These are phyloP conservation scores for Beauveria sp. DNA, from an alignment of 2,329 filamentous ascomycete genomes.

Conservation along the genomic window DNA sequence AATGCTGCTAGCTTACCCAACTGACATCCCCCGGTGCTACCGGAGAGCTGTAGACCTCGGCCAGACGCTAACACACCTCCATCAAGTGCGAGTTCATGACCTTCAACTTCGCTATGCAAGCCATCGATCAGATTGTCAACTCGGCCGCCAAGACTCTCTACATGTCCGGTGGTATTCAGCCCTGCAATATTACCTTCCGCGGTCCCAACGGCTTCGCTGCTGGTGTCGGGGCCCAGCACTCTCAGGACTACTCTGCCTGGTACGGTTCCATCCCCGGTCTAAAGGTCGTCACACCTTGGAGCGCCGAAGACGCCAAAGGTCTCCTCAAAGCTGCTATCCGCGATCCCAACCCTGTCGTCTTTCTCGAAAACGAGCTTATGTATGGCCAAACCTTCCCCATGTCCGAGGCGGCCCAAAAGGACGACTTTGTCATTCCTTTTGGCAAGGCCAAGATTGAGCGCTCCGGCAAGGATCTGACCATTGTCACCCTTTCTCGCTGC, in stretches of 20 bases:
- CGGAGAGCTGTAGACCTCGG: not conserved
- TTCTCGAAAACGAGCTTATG: constrained; percentile 82
- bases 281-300: constrained; percentile 96
- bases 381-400: constrained; percentile 95
- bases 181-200: constrained; percentile 99
- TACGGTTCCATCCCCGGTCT: constrained; percentile 96
- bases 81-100: constrained; percentile 97
- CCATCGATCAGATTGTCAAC: constrained; percentile 99
- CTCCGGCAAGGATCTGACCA: constrained; percentile 88
- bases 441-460: constrained; percentile 99
- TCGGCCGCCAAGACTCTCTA: constrained; percentile 98
- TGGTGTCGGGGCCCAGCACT: constrained; percentile 95
- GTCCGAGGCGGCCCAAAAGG: constrained; percentile 91
- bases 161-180: constrained; percentile 99
- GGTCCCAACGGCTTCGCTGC: constrained; percentile 96
- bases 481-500: constrained; percentile 89
- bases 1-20: not conserved
- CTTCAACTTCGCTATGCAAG: constrained; percentile 99
- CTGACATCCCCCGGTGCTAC: not conserved
- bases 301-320: constrained; percentile 96
- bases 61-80: not conserved
- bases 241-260: constrained; percentile 97
- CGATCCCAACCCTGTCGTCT: constrained; percentile 93
- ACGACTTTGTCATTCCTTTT: constrained; percentile 94
- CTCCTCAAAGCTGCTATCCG: constrained; percentile 95